Conservation (phyloP, 73 alveolate genomes). For the Paramecium sexaurelia region DNA sequence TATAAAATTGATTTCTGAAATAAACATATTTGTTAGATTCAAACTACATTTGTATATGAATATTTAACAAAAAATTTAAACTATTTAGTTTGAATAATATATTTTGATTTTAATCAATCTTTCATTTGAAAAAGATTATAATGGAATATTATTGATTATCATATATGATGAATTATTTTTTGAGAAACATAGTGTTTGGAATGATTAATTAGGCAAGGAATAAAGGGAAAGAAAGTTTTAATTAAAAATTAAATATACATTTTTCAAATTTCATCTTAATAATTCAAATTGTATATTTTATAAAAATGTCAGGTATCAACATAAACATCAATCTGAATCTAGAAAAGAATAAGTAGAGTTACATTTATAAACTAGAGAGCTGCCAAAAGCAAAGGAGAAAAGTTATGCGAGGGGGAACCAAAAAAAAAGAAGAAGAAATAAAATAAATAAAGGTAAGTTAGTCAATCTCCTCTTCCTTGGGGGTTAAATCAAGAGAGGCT, state of each 20-base stretch:
- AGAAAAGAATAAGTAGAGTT: slow-evolving; percentile 4
- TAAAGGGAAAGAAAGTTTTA: not conserved
- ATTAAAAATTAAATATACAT: not conserved
- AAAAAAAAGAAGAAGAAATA: not conserved
- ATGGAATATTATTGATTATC: too few relatives aligned
- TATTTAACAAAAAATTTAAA: too few relatives aligned
- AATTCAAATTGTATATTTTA: not conserved
- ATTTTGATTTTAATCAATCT: too few relatives aligned
- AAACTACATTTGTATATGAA: too few relatives aligned
- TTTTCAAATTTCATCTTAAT: not conserved
- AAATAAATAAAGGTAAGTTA: not conserved
- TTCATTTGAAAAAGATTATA: too few relatives aligned
- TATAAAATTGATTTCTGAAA: too few relatives aligned
- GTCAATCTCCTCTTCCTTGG: slow-evolving; percentile 29
- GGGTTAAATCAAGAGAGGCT: slow-evolving; percentile 53
- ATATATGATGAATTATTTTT: too few relatives aligned
- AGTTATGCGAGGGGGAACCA: not conserved
- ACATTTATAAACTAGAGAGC: slow-evolving; percentile 8
- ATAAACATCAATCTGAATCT: slow-evolving; percentile 43
- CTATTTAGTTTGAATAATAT: too few relatives aligned
- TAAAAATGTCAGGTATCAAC: slow-evolving; percentile 51
- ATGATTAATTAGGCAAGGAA: too few relatives aligned
- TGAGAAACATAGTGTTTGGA: too few relatives aligned
- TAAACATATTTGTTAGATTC: too few relatives aligned
- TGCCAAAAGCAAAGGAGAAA: not conserved